Evolutionary conservation across 495 filamentous ascomycete genomes (phyloP), one percentile per base, ranked within the genome.

Genomic region (Hyaloscypha finlandica): DNA sequence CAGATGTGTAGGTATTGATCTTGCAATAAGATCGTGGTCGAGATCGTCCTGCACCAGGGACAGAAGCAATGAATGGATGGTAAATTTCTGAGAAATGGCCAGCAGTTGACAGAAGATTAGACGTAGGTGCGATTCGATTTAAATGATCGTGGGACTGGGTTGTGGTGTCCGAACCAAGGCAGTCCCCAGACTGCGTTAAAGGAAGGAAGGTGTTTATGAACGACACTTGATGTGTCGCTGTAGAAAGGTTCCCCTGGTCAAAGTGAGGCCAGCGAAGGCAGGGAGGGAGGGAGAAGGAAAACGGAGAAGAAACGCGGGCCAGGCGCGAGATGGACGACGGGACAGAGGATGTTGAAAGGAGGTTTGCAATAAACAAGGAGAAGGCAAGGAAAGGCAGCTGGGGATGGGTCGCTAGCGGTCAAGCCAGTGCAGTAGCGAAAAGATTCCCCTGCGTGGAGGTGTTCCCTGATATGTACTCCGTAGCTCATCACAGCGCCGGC

Each of bases 41-140:
- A 25, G 14, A 35, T 8, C 57, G 29, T 19, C 37, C 37, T 61
- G 59, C 42, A 16, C 16, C 42, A 12, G 16, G 25, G 42, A 19
- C 9, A 3, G 42, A 45, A 14, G 22, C n/a, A 65, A 67, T 57
- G 31, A 70, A 65, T 64, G 65, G 32, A 39, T 20, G 31, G 22
- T 55, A 53, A 66, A 63, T 45, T 63, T 66, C 63, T 68, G 66
- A 45, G 42, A 42, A 59, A 71, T 71, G 70, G 30, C 70, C 70
- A 66, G 70, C 70, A 71, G 48, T 68, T n/a, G 31, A 64, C 70
- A 68, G 70, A 66, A 66, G 48, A 63, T 68, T 63, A 54, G 2
- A n/a, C 9, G 31, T 37, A 31, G 20, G n/a, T 11, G 22, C 22
- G 55, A 52, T 52, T 48, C 19, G 37, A 25, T 61, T 2, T 61